Conservation (phyloP, 2,329 filamentous ascomycete genomes). For the Colletotrichum abscissum region DNA sequence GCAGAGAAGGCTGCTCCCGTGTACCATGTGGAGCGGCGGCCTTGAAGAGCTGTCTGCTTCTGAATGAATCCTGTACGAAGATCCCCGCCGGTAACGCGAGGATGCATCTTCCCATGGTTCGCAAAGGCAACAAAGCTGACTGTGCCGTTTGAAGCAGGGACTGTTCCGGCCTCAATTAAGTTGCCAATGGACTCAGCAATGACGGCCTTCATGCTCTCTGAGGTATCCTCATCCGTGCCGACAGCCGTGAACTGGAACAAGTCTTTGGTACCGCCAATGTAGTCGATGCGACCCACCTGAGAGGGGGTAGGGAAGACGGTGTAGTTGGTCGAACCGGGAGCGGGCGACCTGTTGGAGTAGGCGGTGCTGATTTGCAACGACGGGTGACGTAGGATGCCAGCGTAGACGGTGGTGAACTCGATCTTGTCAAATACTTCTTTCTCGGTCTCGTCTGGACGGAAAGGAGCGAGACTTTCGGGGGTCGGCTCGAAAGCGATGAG, state of each 20-base stretch:
- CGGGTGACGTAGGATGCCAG: constrained; percentile 41
- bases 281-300: constrained; percentile 43
- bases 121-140: constrained; percentile 48
- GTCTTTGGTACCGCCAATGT: constrained; percentile 43
- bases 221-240: constrained; percentile 38
- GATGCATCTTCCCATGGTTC: constrained; percentile 50
- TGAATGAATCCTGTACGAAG: constrained; percentile 54
- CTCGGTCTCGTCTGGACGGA: constrained; percentile 37
- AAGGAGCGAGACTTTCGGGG: constrained; percentile 36
- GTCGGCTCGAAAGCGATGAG: constrained; percentile 41
- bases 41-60: constrained; percentile 54
- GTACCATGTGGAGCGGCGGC: constrained; percentile 55
- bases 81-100: constrained; percentile 45
- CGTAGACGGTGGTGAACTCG: constrained; percentile 38
- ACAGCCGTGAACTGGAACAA: constrained; percentile 46
- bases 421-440: constrained; percentile 37
- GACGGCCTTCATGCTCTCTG: constrained; percentile 39
- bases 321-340: constrained; percentile 38
- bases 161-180: constrained; percentile 42
- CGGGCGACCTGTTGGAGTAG: constrained; percentile 38
- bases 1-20: constrained; percentile 53
- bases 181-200: constrained; percentile 42
- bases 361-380: constrained; percentile 37
- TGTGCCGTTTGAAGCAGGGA: constrained; percentile 36
- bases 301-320: constrained; percentile 38